Evolutionary conservation across 169 alveolate species (phyloP).

Genomic region (Cytauxzoon felis): DNA sequence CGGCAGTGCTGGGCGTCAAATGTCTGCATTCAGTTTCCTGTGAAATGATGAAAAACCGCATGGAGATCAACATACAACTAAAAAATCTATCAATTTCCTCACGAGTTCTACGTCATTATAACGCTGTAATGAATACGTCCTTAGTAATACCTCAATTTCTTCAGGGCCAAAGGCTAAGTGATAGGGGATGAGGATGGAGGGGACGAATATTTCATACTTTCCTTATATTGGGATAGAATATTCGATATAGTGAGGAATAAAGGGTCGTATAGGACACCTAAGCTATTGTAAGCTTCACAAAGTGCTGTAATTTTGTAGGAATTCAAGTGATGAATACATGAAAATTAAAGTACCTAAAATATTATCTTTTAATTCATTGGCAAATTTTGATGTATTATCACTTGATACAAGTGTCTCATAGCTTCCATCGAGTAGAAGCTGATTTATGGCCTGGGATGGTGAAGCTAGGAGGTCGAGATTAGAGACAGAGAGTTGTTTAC

Average conservation of each 20-base stretch:
- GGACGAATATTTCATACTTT: neutral
- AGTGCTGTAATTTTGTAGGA: constrained; percentile 24
- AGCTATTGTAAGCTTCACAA: constrained; percentile 25
- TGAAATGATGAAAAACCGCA: neutral
- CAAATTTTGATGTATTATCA: too few species aligned
- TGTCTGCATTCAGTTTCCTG: constrained; percentile 1
- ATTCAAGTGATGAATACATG: too few species aligned
- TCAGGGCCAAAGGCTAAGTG: constrained; percentile 1
- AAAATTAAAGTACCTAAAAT: too few species aligned
- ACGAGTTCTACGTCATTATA: constrained; percentile 35
- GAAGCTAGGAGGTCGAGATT: too few species aligned
- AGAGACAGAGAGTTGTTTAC: too few species aligned
- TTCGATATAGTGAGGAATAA: constrained; percentile 36
- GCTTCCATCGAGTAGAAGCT: too few species aligned
- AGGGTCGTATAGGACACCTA: constrained; percentile 45
- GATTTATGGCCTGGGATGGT: too few species aligned
- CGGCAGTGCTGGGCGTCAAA: constrained; percentile 2
- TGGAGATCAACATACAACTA: neutral
- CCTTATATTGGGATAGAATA: constrained; percentile 1
- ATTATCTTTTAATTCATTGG: too few species aligned
- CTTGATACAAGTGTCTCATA: too few species aligned
- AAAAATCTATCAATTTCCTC: neutral
- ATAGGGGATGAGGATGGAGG: neutral
- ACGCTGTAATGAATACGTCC: constrained; percentile 34
- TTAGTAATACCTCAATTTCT: constrained; percentile 8